Base-by-base conservation (phyloP, 306 rosid species). In the Cucurbita maxima region DNA sequence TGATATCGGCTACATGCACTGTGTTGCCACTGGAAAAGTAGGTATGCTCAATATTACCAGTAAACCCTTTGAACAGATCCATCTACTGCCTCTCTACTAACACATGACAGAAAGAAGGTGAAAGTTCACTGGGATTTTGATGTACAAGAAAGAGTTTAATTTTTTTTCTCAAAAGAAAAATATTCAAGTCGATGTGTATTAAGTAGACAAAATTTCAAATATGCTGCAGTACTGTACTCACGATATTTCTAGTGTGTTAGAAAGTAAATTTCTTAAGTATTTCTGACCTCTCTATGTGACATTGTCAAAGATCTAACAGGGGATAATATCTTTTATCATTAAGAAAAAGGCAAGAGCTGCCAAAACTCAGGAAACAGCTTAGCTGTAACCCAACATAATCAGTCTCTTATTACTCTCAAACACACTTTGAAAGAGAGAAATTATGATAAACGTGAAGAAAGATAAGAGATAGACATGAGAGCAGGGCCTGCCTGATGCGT, bases 111-210 rank as follows among this genome's bases (percentile, higher is more conserved):
- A 25, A 50, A 22, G 55, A 63, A 68, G 74, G 54, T 69, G 74
- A 69, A 48, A 69, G 74, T 69, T 48, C 58, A 25, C 58, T 69
- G 57, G 58, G 74, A 69, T 50, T 69, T 69, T 47, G 74, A 50
- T 69, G 74, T 69, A 69, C 74, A 69, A 69, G 74, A 69, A 69
- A 69, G 74, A 25, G 15, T 69, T 68, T 20, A 45, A 69, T 69
- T 68, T 22, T 47, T 48, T 68, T 45, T 2, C 38, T 50, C 9
- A 47, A 47, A 64, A 18, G 53, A 64, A 64, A 41, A 67, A 67
- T 44, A 14, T 69, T 50, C 10, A 50, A 69, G 58, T 50, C 45
- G 30, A 69, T 16, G 58, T 69, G 74, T 69, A 69, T 69, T 69
- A 13, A 69, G 58, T 48, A 25, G 54, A 69, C 74, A 50, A 34